These are phyloP conservation scores for Ophiosphaerella narmari DNA, from an alignment of 2,329 filamentous ascomycete genomes.

Conservation along the genomic window DNA sequence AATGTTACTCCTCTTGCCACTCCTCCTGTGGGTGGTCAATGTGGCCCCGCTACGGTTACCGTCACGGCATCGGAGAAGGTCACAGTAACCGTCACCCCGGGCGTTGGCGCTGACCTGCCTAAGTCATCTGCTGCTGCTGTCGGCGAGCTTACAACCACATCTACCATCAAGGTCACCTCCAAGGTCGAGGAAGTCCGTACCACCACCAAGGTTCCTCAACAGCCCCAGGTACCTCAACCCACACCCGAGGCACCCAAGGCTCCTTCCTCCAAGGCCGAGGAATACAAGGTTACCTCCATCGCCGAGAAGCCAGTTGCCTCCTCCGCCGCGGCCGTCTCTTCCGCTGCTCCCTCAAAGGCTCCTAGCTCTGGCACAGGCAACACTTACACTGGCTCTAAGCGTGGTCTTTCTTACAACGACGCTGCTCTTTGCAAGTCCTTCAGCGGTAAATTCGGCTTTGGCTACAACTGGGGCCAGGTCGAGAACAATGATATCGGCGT, in stretches of 20 bases:
- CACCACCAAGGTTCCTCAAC: neutral
- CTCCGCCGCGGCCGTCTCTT: constrained; percentile 8
- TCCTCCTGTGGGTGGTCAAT: constrained; percentile 25
- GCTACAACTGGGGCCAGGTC: constrained; percentile 68
- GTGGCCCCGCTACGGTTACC: constrained; percentile 38
- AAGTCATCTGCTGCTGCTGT: constrained; percentile 17
- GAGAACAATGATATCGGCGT: constrained; percentile 50
- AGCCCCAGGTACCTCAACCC: neutral
- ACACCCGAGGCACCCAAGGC: constrained; percentile 4
- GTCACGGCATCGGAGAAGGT: constrained; percentile 49
- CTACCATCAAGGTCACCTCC: constrained; percentile 6
- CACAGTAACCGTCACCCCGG: constrained; percentile 47
- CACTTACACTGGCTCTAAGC: constrained; percentile 56
- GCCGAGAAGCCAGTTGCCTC: constrained; percentile 12
- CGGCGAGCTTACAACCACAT: constrained; percentile 10
- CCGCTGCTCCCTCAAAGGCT: constrained; percentile 20
- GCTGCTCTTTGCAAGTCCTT: constrained; percentile 59
- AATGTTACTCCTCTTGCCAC: constrained; percentile 9
- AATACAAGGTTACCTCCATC: constrained; percentile 16
- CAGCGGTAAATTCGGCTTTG: constrained; percentile 60
- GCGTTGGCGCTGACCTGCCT: constrained; percentile 19
- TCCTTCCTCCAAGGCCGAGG: constrained; percentile 16
- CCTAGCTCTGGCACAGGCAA: constrained; percentile 23
- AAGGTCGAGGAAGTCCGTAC: constrained; percentile 3
- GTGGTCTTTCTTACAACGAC: constrained; percentile 71